Base-by-base conservation (phyloP, 345 rosid species). In the Aegle marmelos region DNA sequence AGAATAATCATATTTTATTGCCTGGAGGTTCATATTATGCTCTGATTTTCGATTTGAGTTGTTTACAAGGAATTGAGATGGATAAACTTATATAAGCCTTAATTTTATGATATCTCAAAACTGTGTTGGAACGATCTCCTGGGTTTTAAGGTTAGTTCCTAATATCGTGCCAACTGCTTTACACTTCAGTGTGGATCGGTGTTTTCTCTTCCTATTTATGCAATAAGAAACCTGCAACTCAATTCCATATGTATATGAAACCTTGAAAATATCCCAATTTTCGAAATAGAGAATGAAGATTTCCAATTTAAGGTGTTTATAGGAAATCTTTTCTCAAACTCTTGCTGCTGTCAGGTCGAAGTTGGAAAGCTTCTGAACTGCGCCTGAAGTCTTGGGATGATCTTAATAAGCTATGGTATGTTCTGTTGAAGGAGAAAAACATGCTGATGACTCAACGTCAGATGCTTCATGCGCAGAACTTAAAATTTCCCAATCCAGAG, bases 391-490 rank as follows among this genome's bases (percentile, higher is more conserved):
- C 97, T 4, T 97, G 98, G 98, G 96, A 90, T 7, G 93, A 94
- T 86, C 98, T 97, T 79, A 90, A 91, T 33, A 97, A 91, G 85
- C 90, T 94, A 22, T 94, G 99, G 98, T 90, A 83, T 73, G 98
- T 96, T 81, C 82, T 96, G 31, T 80, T 96, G 11, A 94, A 96
- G 81, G 98, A 96, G 92, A 96, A 92, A 76, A 96, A 96, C 87
- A 91, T 94, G 99, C 82, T 96, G 87, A 92, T 92, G 97, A 91
- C 95, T 79, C 99, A 96, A 76, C 91, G 92, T 27, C 98, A 96
- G 88, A 89, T 94, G 99, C 98, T 96, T 85, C 91, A 94, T 77
- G 83, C 98, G 0, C 92, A 94, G 80, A 97, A 89, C 84, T 84
- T 97, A 67, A 84, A 85, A 72, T 97, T 97, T 79, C 95, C 98